phyloP scores from a whole-genome alignment of 139 green algal species.

The Mesostigma viride region DNA sequence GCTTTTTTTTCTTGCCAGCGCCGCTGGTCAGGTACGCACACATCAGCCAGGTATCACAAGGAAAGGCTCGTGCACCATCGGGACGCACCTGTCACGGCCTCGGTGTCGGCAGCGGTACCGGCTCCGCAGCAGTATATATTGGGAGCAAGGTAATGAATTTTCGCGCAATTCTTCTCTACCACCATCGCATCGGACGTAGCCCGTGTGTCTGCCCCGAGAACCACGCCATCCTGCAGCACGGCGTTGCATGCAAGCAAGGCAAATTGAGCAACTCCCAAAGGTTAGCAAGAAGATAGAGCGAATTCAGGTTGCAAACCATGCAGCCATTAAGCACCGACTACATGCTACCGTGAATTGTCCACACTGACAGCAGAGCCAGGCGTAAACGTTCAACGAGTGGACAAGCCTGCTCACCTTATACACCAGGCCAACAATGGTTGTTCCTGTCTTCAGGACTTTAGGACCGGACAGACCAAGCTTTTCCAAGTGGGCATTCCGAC shows the following conservation, averaged over 20 bases:
- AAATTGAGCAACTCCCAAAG: neutral
- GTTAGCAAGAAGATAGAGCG: no score
- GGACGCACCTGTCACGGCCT: slow-evolving; percentile 88
- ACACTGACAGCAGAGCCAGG: neutral
- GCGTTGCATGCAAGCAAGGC: no score
- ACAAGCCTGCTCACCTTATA: slow-evolving; percentile 67
- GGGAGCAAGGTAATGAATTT: slow-evolving; percentile 95
- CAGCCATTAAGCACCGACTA: neutral
- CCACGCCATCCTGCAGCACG: slow-evolving; percentile 77
- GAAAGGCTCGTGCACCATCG: no score
- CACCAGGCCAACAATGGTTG: slow-evolving; percentile 88
- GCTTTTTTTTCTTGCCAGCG: no score
- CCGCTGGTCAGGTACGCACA: no score
- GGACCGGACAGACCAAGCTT: slow-evolving; percentile 54
- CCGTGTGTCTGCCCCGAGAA: slow-evolving; percentile 91
- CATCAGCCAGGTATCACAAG: no score
- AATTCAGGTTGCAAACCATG: neutral
- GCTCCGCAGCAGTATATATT: slow-evolving; percentile 99
- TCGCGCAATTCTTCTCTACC: slow-evolving; percentile 99
- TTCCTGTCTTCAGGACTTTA: slow-evolving; percentile 82
- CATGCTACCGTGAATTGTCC: neutral
- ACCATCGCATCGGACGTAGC: slow-evolving; percentile 89
- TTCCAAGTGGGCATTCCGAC: slow-evolving; percentile 72
- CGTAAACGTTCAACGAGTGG: neutral
- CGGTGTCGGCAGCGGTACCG: slow-evolving; percentile 91